Evolutionary conservation across 805 yeast species (phyloP), one percentile per base, ranked within the genome.

Genomic region (Ogataea nakhonphanomensis): DNA sequence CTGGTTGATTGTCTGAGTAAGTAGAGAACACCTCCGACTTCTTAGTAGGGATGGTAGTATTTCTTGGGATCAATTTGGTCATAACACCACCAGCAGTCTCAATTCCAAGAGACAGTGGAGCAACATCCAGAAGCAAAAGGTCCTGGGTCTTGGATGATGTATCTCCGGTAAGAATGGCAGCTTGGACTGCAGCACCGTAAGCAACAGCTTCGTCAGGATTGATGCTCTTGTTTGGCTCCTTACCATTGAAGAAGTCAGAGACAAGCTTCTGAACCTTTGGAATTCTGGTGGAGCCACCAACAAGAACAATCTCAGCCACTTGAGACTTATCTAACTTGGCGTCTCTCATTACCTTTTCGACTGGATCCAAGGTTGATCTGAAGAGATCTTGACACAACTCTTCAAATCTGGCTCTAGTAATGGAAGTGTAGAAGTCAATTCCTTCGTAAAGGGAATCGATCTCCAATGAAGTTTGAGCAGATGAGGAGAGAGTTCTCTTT

Each of bases 201-300:
- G 97, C 97, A 70, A 89, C 97, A 62, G 97, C 97, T 75, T 89
- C 97, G 77, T 89, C 97, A 57, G 97, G 96, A 80, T 89, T 89
- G 70, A 89, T 89, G 39, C 96, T 86, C 74, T 81, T 85, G 78
- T 87, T 87, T 71, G 95, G 95, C 73, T 89, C 95, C 76, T 89
- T 90, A 66, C 96, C 96, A 70, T 89, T 86, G 80, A 90, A 89
- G 82, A 82, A 89, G 71, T 90, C 97, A 54, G 95, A 84, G 37
- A 89, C 95, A 61, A 90, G 78, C 73, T 88, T 89, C 76, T 89
- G 96, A 55, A 90, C 82, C 75, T 86, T 89, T 74, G 97, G 97
- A 73, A 89, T 89, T 83, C 96, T 89, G 55, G 97, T 90, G 50
- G 97, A 89, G 71, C 96, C 96, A 78, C 97, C 97, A 58, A 89